phyloP scores from a whole-genome alignment of 805 yeast species.

The Hanseniaspora nectarophila region DNA sequence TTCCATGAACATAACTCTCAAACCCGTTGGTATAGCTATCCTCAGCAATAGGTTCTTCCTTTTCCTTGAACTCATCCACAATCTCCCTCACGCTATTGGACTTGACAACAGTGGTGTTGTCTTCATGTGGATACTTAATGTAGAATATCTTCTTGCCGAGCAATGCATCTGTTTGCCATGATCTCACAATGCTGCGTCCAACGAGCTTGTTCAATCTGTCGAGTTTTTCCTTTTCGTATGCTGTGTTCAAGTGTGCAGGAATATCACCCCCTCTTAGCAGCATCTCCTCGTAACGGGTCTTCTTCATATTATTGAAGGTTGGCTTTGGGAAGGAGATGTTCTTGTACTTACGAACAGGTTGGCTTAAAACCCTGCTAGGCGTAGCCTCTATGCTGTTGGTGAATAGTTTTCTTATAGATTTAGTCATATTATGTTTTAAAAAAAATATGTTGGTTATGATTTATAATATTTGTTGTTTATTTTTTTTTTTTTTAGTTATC shows the following conservation, averaged over 20 bases:
- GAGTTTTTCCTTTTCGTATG: background rate
- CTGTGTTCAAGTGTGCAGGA: background rate
- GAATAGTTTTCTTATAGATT: background rate
- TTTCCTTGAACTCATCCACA: background rate
- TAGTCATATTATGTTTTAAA: background rate
- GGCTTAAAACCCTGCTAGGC: background rate
- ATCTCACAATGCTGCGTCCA: background rate
- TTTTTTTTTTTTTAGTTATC: background rate
- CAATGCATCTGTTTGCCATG: background rate
- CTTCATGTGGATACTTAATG: background rate
- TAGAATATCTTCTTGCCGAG: background rate
- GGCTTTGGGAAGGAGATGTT: conserved; percentile 7
- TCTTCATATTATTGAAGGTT: background rate
- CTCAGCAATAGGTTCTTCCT: too few relatives aligned
- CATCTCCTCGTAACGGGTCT: conserved; percentile 5
- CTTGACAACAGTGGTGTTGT: background rate
- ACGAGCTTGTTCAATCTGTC: background rate
- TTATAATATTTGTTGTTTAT: background rate
- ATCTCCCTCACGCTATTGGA: background rate
- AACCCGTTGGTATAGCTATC: background rate
- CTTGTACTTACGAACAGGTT: background rate
- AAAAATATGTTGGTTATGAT: background rate
- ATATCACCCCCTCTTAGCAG: conserved; percentile 1
- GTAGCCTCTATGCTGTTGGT: background rate
- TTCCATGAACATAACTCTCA: background rate